Conservation (phyloP, 441 rosid genomes). For the Daphne laureola region DNA sequence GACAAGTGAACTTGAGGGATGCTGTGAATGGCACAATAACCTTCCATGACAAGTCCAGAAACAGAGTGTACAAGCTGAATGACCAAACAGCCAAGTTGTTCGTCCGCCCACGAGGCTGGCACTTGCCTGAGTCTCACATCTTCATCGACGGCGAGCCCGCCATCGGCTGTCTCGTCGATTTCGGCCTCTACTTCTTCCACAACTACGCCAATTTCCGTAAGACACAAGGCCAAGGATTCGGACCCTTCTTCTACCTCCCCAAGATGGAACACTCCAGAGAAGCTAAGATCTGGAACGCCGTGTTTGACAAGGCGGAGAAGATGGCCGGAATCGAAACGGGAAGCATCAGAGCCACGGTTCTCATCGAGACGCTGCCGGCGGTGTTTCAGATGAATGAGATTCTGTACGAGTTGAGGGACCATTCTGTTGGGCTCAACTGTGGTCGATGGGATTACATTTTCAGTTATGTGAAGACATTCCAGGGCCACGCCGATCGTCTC, state of each 20-base stretch:
- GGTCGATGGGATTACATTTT: slow-evolving; percentile 97
- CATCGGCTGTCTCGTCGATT: slow-evolving; percentile 81
- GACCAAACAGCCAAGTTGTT: slow-evolving; percentile 78
- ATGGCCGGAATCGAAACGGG: slow-evolving; percentile 74
- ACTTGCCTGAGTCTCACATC: slow-evolving; percentile 78
- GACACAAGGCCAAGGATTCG: slow-evolving; percentile 67
- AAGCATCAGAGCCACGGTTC: slow-evolving; percentile 82
- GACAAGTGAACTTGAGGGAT: slow-evolving; percentile 83
- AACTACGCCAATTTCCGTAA: slow-evolving; percentile 53
- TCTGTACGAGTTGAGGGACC: slow-evolving; percentile 71
- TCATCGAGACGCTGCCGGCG: slow-evolving; percentile 91
- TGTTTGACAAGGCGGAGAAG: slow-evolving; percentile 83
- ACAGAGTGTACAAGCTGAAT: slow-evolving; percentile 75
- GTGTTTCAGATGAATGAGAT: slow-evolving; percentile 96
- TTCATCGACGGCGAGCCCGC: slow-evolving; percentile 84
- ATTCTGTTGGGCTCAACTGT: slow-evolving; percentile 81
- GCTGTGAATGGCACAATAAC: slow-evolving; percentile 78
- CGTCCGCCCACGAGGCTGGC: slow-evolving; percentile 95
- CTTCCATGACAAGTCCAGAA: slow-evolving; percentile 67
- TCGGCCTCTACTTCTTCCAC: slow-evolving; percentile 85
- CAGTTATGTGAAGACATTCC: slow-evolving; percentile 92
- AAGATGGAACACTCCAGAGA: slow-evolving; percentile 98
- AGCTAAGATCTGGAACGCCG: slow-evolving; percentile 86
- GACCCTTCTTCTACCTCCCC: slow-evolving; percentile 94
- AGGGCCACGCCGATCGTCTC: slow-evolving; percentile 69